phyloP scores from a whole-genome alignment of 805 yeast genomes.

The Naumovozyma baii region DNA sequence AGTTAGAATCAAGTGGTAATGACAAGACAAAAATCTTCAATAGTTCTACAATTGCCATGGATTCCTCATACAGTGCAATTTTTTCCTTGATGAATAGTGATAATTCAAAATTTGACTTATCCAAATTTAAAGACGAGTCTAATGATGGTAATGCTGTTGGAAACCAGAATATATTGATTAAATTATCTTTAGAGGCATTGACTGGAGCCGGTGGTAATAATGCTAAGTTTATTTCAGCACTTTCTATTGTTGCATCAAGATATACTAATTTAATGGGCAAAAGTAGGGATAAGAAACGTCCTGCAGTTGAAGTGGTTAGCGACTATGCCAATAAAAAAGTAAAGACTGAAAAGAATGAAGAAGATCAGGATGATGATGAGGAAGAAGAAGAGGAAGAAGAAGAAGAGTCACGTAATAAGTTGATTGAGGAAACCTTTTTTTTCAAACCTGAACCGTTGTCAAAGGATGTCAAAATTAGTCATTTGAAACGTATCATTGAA shows the following conservation, averaged over 20 bases:
- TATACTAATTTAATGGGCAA: conserved; percentile 40
- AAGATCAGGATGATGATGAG: conserved; percentile 13
- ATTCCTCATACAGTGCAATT: conserved; percentile 47
- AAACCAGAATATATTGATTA: conserved; percentile 50
- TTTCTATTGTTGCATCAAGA: conserved; percentile 60
- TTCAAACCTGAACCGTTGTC: conserved; percentile 41
- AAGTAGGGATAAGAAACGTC: conserved; percentile 3
- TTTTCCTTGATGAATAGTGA: conserved; percentile 60
- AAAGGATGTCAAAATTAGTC: conserved; percentile 46
- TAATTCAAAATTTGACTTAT: conserved; percentile 58
- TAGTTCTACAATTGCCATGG: conserved; percentile 31
- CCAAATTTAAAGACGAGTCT: conserved; percentile 33
- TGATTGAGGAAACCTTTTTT: conserved; percentile 6
- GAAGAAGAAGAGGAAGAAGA: conserved; percentile 27
- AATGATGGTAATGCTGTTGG: conserved; percentile 14
- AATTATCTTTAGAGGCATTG: conserved; percentile 63
- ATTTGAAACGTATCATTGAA: conserved; percentile 29
- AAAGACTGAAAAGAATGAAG: conserved; percentile 14
- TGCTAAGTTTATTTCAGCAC: conserved; percentile 48
- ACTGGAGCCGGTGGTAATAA: conserved; percentile 36
- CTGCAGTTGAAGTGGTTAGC: neutral
- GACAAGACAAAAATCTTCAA: conserved; percentile 23
- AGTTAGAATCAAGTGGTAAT: conserved; percentile 5
- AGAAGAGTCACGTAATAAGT: conserved; percentile 11
- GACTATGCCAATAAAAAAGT: conserved; percentile 11